Conservation (phyloP, 139 green algal species). For the Penium margaritaceum region DNA sequence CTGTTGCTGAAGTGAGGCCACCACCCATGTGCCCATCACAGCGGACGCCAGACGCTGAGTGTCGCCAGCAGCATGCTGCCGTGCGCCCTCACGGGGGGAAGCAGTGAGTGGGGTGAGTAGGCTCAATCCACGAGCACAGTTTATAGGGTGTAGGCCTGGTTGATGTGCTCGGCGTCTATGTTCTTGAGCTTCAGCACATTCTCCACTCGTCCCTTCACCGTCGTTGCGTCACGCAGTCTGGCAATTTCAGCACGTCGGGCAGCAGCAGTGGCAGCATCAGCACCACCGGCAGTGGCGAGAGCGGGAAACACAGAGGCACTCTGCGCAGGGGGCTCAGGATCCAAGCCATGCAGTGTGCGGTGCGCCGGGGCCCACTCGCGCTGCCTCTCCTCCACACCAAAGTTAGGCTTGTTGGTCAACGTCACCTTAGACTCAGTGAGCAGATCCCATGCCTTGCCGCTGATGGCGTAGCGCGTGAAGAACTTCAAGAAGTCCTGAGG, state of each 20-base stretch:
- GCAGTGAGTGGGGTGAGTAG: too few relatives aligned
- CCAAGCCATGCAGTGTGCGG: conserved; percentile 29
- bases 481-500: conserved; percentile 45
- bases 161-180: too few relatives aligned
- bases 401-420: conserved; percentile 29
- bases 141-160: too few relatives aligned
- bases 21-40: too few relatives aligned
- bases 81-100: too few relatives aligned
- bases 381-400: conserved; percentile 27
- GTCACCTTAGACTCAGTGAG: conserved; percentile 7
- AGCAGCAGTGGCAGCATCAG: conserved; percentile 15
- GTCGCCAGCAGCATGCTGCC: too few relatives aligned
- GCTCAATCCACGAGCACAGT: too few relatives aligned
- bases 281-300: conserved; percentile 3
- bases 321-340: not conserved
- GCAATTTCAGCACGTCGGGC: conserved; percentile 15
- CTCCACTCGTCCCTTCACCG: too few relatives aligned
- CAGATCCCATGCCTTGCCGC: conserved; percentile 26
- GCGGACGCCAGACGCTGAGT: too few relatives aligned
- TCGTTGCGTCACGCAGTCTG: too few relatives aligned
- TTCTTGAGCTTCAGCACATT: too few relatives aligned
- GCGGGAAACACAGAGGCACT: not conserved
- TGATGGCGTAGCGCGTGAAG: conserved; percentile 31
- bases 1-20: too few relatives aligned
- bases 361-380: conserved; percentile 30